Evolutionary conservation across 1,284 basidiomycete species (phyloP).

Genomic region (Leccinum pseudoinsigne): DNA sequence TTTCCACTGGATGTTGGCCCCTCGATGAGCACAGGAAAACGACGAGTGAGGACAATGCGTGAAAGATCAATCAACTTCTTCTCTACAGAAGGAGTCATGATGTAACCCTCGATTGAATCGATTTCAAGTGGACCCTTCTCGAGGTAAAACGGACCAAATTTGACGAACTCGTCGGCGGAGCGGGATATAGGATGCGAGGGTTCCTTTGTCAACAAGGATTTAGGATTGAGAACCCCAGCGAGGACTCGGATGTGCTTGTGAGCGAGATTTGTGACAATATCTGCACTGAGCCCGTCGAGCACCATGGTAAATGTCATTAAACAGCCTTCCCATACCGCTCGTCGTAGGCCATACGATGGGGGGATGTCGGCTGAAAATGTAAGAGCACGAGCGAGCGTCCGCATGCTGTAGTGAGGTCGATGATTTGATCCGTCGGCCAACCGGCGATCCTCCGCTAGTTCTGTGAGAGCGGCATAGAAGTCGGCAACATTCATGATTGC

Average conservation of each 20-base stretch:
- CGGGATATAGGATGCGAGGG: slow-evolving; percentile 57
- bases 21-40: slow-evolving; percentile 96
- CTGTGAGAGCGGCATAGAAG: slow-evolving; percentile 85
- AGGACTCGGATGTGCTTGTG: slow-evolving; percentile 72
- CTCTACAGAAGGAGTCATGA: slow-evolving; percentile 96
- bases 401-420: slow-evolving; percentile 97
- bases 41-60: slow-evolving; percentile 85
- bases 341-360: slow-evolving; percentile 75
- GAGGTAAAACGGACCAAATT: slow-evolving; percentile 93
- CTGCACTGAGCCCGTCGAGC: slow-evolving; percentile 76
- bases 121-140: slow-evolving; percentile 70
- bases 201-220: slow-evolving; percentile 71
- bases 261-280: slow-evolving; percentile 68
- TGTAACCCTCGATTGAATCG: slow-evolving; percentile 77
- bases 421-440: slow-evolving; percentile 95
- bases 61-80: slow-evolving; percentile 92
- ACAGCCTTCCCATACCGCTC: slow-evolving; percentile 95
- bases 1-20: slow-evolving; percentile 98
- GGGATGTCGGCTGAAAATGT: slow-evolving; percentile 89
- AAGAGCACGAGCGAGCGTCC: slow-evolving; percentile 90
- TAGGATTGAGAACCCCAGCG: slow-evolving; percentile 78
- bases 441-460: slow-evolving; percentile 75
- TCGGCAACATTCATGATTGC: slow-evolving; percentile 91
- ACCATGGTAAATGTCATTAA: slow-evolving; percentile 98
- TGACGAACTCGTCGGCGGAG: slow-evolving; percentile 62